Percentiles rank a stretch among this genome's conserved stretches.
Evolutionary conservation across 306 rosid genomes (phyloP).

Genomic region (Mimosa pudica): DNA sequence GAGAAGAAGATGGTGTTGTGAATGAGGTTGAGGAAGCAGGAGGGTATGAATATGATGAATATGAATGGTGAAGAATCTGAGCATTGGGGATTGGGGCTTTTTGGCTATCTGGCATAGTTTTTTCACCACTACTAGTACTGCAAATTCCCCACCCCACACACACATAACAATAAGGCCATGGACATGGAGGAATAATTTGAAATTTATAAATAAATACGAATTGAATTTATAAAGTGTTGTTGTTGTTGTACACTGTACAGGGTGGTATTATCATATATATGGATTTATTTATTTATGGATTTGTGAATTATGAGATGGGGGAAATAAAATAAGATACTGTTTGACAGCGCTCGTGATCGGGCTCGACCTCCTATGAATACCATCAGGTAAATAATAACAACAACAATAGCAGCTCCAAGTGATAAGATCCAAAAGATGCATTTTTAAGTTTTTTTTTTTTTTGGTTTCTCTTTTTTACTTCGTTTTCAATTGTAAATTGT

Average conservation of each 20-base stretch:
- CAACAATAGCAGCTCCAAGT: conserved; percentile 33
- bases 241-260: too few relatives aligned
- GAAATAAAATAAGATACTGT: background rate
- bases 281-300: too few relatives aligned
- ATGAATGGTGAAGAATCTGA: conserved; percentile 40
- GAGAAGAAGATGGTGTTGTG: conserved; percentile 10
- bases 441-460: conserved; percentile 1
- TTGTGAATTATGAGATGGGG: too few relatives aligned
- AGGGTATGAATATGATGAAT: background rate
- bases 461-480: too few relatives aligned
- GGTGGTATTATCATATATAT: background rate
- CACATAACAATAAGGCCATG: background rate
- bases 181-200: background rate
- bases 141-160: conserved; percentile 12
- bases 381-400: conserved; percentile 20
- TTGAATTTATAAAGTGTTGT: too few relatives aligned
- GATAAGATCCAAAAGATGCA: conserved; percentile 46
- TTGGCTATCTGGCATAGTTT: conserved; percentile 3
- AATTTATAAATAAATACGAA: background rate
- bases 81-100: conserved; percentile 38
- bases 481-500: background rate
- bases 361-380: conserved; percentile 54
- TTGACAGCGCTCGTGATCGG: conserved; percentile 43
- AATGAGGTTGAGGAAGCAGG: background rate
- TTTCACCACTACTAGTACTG: conserved; percentile 32